These are phyloP conservation scores for Cantharellus anzutake DNA, from an alignment of 768 basidiomycete genomes.

Conservation along the genomic window DNA sequence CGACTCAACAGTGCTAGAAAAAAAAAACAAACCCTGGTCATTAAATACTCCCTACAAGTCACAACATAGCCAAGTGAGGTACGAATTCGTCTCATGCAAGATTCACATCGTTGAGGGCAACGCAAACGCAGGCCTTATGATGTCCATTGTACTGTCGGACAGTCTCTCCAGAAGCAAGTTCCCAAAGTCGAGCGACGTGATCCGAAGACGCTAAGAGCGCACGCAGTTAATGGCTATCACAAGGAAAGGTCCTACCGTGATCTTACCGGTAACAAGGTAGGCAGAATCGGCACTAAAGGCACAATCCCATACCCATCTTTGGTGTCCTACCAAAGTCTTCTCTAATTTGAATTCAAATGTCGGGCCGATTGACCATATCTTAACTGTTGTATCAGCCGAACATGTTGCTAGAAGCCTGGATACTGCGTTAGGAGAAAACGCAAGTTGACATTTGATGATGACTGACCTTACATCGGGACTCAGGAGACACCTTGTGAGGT, in stretches of 20 bases:
- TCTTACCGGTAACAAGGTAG: slow-evolving; percentile 84
- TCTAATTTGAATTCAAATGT: slow-evolving; percentile 81
- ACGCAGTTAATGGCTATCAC: neutral
- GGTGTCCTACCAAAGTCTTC: slow-evolving; percentile 79
- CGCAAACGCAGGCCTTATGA: slow-evolving; percentile 56
- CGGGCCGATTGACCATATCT: slow-evolving; percentile 85
- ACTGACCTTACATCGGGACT: slow-evolving; percentile 87
- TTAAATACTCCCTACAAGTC: no score
- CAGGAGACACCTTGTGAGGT: slow-evolving; percentile 78
- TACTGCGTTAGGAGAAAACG: no score
- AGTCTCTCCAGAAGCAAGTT: slow-evolving; percentile 90
- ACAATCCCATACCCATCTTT: slow-evolving; percentile 99
- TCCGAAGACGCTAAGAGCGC: slow-evolving; percentile 69
- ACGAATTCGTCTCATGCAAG: slow-evolving; percentile 9
- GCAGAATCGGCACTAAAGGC: slow-evolving; percentile 98
- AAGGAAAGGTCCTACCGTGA: neutral
- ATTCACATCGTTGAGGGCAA: slow-evolving; percentile 27
- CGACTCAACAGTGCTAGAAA: no score
- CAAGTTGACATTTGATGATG: no score
- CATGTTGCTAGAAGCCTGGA: slow-evolving; percentile 93
- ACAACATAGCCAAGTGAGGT: no score
- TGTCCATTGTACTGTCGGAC: slow-evolving; percentile 95
- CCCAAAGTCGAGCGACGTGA: slow-evolving; percentile 95
- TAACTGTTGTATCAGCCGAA: slow-evolving; percentile 93
- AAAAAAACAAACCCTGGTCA: no score